phyloP scores from a whole-genome alignment of 2,329 filamentous ascomycete species.

The Sphaerulina musiva region DNA sequence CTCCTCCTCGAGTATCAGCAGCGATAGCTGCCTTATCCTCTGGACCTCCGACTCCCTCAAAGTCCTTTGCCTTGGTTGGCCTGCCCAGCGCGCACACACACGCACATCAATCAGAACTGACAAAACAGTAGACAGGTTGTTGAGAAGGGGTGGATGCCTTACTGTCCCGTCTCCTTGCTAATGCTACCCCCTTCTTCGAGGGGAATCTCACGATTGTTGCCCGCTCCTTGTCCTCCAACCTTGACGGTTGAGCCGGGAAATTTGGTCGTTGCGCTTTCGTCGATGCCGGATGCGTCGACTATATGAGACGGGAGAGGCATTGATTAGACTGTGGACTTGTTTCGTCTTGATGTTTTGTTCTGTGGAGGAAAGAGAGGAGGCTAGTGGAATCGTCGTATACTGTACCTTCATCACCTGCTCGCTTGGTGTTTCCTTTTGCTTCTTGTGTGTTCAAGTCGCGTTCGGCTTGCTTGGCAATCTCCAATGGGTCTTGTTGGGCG shows the following conservation, averaged over 20 bases:
- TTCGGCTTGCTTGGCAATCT: slow-evolving; percentile 45
- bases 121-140: neutral
- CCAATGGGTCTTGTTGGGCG: slow-evolving; percentile 37
- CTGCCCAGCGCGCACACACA: slow-evolving; percentile 17
- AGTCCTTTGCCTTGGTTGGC: slow-evolving; percentile 44
- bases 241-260: slow-evolving; percentile 43
- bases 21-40: slow-evolving; percentile 40
- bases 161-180: slow-evolving; percentile 37
- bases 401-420: slow-evolving; percentile 14
- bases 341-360: neutral
- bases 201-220: slow-evolving; percentile 46
- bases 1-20: slow-evolving; percentile 36
- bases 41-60: slow-evolving; percentile 44
- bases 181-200: slow-evolving; percentile 42
- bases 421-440: slow-evolving; percentile 29
- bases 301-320: neutral
- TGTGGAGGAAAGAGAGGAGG: too few species aligned
- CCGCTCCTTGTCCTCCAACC: slow-evolving; percentile 41
- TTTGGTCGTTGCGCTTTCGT: slow-evolving; percentile 36
- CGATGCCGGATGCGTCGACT: slow-evolving; percentile 45
- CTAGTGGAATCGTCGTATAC: neutral
- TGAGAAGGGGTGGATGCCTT: slow-evolving; percentile 14
- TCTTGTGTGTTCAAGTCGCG: slow-evolving; percentile 42
- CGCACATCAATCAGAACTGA: neutral
- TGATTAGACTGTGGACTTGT: neutral